These are phyloP conservation scores for Bipolaris cookei DNA, from an alignment of 2,329 filamentous ascomycete genomes.

Conservation along the genomic window DNA sequence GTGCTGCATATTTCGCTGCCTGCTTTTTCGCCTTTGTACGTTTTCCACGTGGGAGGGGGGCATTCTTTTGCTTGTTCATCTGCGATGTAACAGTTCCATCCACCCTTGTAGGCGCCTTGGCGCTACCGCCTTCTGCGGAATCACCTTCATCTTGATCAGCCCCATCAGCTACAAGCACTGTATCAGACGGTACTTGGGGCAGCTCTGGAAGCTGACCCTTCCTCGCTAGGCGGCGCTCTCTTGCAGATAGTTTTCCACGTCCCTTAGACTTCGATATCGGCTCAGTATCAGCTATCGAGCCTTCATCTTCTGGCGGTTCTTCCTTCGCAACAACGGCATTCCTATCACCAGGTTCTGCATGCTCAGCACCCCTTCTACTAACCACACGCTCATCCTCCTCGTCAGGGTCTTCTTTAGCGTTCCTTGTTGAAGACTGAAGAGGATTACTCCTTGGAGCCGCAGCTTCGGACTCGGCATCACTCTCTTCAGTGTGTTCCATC, in stretches of 20 bases:
- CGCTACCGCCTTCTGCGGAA: constrained; percentile 25
- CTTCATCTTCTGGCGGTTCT: constrained; percentile 35
- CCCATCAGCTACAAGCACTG: constrained; percentile 17
- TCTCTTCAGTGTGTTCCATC: constrained; percentile 46
- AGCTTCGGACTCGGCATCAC: constrained; percentile 45
- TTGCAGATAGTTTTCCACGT: constrained; percentile 48
- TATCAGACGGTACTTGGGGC: constrained; percentile 18
- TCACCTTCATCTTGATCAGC: constrained; percentile 45
- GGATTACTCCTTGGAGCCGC: constrained; percentile 46
- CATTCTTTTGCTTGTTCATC: constrained; percentile 37
- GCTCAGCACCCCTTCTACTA: constrained; percentile 7
- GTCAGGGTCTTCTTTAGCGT: constrained; percentile 24
- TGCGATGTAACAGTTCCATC: constrained; percentile 39
- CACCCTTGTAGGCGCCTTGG: constrained; percentile 22
- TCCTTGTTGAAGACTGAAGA: constrained; percentile 42
- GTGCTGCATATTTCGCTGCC: constrained; percentile 86
- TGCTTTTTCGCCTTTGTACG: constrained; percentile 85
- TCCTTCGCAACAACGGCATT: constrained; percentile 11
- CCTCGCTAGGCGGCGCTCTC: constrained; percentile 47
- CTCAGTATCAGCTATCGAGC: constrained; percentile 39
- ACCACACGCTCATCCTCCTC: constrained; percentile 33
- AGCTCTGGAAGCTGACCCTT: constrained; percentile 42
- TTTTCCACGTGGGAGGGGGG: constrained; percentile 68
- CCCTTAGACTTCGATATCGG: constrained; percentile 30
- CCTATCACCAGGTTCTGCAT: constrained; percentile 22